These are phyloP conservation scores for Aquilaria agallochum DNA, from an alignment of 441 rosid genomes.

Conservation along the genomic window DNA sequence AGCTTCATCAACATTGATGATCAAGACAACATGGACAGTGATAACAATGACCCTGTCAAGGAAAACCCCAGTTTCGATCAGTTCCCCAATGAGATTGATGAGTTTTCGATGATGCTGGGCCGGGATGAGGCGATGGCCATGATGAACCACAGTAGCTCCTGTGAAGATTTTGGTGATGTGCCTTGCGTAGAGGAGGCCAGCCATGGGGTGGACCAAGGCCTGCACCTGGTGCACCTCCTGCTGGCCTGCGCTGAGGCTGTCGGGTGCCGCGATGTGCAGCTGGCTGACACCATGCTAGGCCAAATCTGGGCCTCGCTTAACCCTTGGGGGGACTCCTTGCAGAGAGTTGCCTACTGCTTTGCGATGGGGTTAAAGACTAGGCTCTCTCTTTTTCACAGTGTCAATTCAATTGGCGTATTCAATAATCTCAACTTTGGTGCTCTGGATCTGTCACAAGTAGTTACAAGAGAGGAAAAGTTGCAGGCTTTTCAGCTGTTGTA, in stretches of 20 bases:
- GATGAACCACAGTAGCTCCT: constrained; percentile 22
- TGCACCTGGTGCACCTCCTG: constrained; percentile 58
- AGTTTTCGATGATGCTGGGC: constrained; percentile 17
- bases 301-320: constrained; percentile 44
- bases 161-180: constrained; percentile 17
- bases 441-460: constrained; percentile 15
- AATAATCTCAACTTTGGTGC: constrained; percentile 14
- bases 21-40: constrained; percentile 3
- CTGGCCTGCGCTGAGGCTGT: constrained; percentile 73
- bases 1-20: constrained; percentile 58
- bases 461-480: constrained; percentile 39
- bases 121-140: constrained; percentile 14
- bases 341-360: constrained; percentile 56
- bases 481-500: constrained; percentile 61
- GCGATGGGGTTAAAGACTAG: constrained; percentile 53
- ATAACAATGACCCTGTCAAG: neutral
- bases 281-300: constrained; percentile 48
- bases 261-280: constrained; percentile 47
- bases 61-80: constrained; percentile 4
- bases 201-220: constrained; percentile 59
- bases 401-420: constrained; percentile 38
- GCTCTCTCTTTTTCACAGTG: constrained; percentile 40
- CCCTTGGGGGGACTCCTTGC: constrained; percentile 52
- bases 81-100: constrained; percentile 15
- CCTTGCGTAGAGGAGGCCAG: constrained; percentile 25